A percentile compares a stretch with the other conserved stretches of the same genome.
Conservation (phyloP, 108 stramenopile species). For the Stephanodiscus minutulus region DNA sequence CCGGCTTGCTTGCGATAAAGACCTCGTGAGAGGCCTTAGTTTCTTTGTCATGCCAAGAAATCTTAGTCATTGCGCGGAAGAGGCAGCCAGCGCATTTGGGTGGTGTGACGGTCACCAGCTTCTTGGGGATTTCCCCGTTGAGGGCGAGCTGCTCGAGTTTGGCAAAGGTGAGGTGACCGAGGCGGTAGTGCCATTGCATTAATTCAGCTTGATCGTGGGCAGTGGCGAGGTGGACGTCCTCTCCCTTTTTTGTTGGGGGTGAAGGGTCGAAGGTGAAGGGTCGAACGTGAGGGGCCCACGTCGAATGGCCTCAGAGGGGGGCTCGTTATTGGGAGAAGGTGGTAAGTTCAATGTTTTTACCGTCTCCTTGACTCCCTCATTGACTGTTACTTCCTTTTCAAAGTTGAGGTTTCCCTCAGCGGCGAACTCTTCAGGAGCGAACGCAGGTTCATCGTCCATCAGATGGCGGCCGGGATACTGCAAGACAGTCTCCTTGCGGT, state of each 20-base stretch:
- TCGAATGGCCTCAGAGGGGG: not conserved
- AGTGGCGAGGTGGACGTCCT: not conserved
- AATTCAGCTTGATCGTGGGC: not conserved
- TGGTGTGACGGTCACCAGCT: not conserved
- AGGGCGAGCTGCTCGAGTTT: not conserved
- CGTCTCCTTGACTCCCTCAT: too few relatives aligned
- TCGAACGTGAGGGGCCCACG: not conserved
- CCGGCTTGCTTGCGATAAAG: not conserved
- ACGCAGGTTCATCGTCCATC: not conserved
- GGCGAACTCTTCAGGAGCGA: not conserved
- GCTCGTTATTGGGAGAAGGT: not conserved
- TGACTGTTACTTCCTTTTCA: too few relatives aligned
- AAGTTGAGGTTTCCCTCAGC: too few relatives aligned
- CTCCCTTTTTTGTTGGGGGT: not conserved
- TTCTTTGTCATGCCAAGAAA: not conserved
- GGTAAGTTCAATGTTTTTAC: too few relatives aligned
- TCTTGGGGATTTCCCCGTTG: not conserved
- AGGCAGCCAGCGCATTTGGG: constrained; percentile 9
- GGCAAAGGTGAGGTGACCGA: not conserved
- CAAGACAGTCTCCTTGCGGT: not conserved
- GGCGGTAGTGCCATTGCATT: not conserved
- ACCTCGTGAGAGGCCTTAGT: not conserved
- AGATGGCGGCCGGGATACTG: not conserved
- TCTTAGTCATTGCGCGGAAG: constrained; percentile 3
- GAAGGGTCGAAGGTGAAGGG: not conserved